Evolutionary conservation across 1,139 yeast genomes (phyloP), one percentile per base, ranked within the genome.

Genomic region (Hansenula anomala): DNA sequence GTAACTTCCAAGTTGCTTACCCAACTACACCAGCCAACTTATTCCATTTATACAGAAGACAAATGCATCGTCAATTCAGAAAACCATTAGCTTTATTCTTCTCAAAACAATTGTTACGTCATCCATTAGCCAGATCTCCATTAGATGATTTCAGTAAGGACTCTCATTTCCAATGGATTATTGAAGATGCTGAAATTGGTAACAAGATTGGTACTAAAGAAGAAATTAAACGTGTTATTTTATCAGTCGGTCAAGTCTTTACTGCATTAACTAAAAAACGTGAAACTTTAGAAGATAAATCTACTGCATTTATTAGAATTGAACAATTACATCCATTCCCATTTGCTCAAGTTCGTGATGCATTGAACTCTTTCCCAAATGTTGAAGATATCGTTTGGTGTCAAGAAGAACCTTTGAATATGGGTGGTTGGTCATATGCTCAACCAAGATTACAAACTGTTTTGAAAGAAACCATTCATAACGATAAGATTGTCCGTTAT

Each of bases 301-400:
- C 79, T 52, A 87, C 97, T 47, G 97, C 97, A 6, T 73, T 92
- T 63, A 68, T 92, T 57, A 87, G 83, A 70, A 60, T 94, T 55
- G 99, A 94, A 70, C 97, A 94, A 73, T 63, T 90, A 57, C 97
- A 94, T 62, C 99, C 99, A 65, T 94, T 94, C 97, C 98, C 98
- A 67, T 94, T 72, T 68, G 92, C 94, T 44, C 96, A 87, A 70
- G 70, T 94, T 57, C 84, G 89, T 61, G 97, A 90, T 56, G 69
- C 87, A 28, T 71, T 94, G 55, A 73, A 87, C 67, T 63, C 78
- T 40, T 94, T 84, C 73, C 88, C 95, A 59, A 80, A 80, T 63
- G 61, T 83, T 47, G 82, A 84, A 64, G 98, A 94, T 62, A 70
- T 94, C 55, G 95, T 89, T 35, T 94, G 94, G 94, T 84, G 95